Evolutionary conservation across 2,329 filamentous ascomycete species (phyloP).

Genomic region (Colletotrichum camelliae): DNA sequence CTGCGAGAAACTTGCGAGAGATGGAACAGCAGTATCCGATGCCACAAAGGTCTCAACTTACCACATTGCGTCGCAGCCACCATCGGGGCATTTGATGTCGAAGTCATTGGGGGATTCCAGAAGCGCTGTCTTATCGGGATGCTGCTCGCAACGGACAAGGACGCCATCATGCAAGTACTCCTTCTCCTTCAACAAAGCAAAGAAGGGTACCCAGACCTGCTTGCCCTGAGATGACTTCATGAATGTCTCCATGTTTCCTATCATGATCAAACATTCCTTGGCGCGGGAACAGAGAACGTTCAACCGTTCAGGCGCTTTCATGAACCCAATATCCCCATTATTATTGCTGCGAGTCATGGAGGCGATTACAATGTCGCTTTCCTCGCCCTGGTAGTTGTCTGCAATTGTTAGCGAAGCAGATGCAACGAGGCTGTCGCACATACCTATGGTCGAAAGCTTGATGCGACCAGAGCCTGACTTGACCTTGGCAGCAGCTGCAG

Average conservation of each 20-base stretch:
- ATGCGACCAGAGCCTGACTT: conserved; percentile 52
- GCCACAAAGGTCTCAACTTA: conserved; percentile 36
- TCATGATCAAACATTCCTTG: conserved; percentile 68
- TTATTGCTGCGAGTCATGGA: conserved; percentile 72
- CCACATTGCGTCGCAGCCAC: conserved; percentile 71
- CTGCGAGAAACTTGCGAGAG: not conserved
- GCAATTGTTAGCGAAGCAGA: not conserved
- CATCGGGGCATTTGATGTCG: conserved; percentile 67
- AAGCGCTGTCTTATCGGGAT: conserved; percentile 53
- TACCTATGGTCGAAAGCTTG: conserved; percentile 73
- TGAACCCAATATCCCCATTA: conserved; percentile 72
- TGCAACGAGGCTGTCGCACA: conserved; percentile 25
- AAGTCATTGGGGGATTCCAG: conserved; percentile 63
- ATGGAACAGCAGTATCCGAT: not conserved
- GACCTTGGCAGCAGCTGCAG: conserved; percentile 53
- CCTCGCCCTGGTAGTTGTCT: conserved; percentile 84
- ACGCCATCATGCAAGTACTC: conserved; percentile 64
- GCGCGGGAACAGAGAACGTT: conserved; percentile 76
- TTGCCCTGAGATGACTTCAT: conserved; percentile 62
- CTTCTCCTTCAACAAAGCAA: conserved; percentile 57
- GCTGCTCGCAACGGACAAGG: conserved; percentile 64
- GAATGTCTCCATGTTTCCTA: conserved; percentile 74
- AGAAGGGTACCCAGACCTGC: conserved; percentile 61
- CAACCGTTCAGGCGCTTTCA: conserved; percentile 67
- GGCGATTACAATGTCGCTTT: conserved; percentile 73